Base-by-base conservation (phyloP, 73 alveolate genomes). In the Paramecium pentaurelia region DNA sequence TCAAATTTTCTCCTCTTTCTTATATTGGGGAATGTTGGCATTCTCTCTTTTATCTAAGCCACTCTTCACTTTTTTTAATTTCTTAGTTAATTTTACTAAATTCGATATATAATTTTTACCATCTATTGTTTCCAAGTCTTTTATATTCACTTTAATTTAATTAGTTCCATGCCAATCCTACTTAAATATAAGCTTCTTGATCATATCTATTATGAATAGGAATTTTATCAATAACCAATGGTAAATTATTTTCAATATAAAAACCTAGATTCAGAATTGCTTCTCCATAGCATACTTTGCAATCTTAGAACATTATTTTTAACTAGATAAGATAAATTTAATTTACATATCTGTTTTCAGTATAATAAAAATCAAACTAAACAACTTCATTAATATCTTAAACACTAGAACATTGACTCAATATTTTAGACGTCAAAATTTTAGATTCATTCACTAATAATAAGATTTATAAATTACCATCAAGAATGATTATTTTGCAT, bases 171-270 rank as follows among this genome's bases (percentile, higher is more conserved):
- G 60, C 60, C 38, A 73, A 73, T 30, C 87, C 34, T 6, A 73
- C 87, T 20, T 73, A 34, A 25, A 73, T 73, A 36, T 73, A 34
- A 22, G 87, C 87, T 14, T 73, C 58, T 2, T 36, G 8, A 20
- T 73, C 87, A 36, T 30, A 12, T 40, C 60, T 73, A 73, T 73
- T 73, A 25, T 36, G 37, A 12, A 73, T 73, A 2, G 87, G 59
- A 37, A 73, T 73, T 36, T 18, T 73, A 40, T 73, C 87, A 73
- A 73, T 25, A 73, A 73, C 87, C 34, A 40, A 37, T 8, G 87
- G 60, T 37, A 73, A 34, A 73, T 73, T 36, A 20, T 73, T 73
- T 38, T 73, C 87, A 36, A 73, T 73, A 18, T 73, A 73, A 73
- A 73, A 73, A 16, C 60, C 87, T 14, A 73, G 22, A 30, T 73